A percentile compares a stretch with the other conserved stretches of the same genome.
Evolutionary conservation across 2,329 filamentous ascomycete species (phyloP).

Genomic region (Sporothrix luriei): DNA sequence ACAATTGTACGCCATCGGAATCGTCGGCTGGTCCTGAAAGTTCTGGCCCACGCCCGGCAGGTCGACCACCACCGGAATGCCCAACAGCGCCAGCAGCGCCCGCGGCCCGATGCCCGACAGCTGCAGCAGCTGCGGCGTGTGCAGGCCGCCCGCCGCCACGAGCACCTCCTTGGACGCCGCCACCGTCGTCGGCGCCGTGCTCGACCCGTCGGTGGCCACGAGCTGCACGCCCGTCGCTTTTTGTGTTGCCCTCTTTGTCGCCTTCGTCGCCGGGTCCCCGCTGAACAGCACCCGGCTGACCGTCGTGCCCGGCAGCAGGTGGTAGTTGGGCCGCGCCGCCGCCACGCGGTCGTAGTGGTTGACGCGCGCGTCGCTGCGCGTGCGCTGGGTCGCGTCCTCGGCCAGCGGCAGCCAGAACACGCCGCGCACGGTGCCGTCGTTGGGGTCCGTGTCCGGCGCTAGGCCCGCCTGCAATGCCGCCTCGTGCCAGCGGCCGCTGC

Average conservation of each 20-base stretch:
- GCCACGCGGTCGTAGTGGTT: slow-evolving; percentile 47
- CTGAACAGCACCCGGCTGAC: slow-evolving; percentile 47
- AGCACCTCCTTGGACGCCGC: slow-evolving; percentile 46
- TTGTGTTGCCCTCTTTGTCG: too few relatives aligned
- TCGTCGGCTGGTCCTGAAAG: slow-evolving; percentile 44
- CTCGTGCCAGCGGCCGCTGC: slow-evolving; percentile 34
- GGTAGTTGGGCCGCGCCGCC: slow-evolving; percentile 44
- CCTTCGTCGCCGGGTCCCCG: too few relatives aligned
- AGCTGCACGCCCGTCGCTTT: slow-evolving; percentile 62
- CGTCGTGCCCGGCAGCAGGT: slow-evolving; percentile 53
- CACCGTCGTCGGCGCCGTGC: slow-evolving; percentile 33
- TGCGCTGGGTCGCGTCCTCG: slow-evolving; percentile 34
- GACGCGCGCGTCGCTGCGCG: slow-evolving; percentile 47
- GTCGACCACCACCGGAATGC: slow-evolving; percentile 46
- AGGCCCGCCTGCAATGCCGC: slow-evolving; percentile 23
- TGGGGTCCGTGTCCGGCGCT: slow-evolving; percentile 27
- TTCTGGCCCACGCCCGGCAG: slow-evolving; percentile 48
- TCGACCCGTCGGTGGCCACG: slow-evolving; percentile 47
- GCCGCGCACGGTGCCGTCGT: slow-evolving; percentile 36
- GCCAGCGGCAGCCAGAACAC: slow-evolving; percentile 32
- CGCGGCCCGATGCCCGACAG: slow-evolving; percentile 52
- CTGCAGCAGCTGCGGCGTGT: slow-evolving; percentile 50
- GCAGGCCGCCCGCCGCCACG: slow-evolving; percentile 48
- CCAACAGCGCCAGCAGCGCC: slow-evolving; percentile 45
- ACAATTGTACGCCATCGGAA: slow-evolving; percentile 35